These are phyloP conservation scores for Solanum bukasovii DNA, from an alignment of 257 asterid species.

Conservation along the genomic window DNA sequence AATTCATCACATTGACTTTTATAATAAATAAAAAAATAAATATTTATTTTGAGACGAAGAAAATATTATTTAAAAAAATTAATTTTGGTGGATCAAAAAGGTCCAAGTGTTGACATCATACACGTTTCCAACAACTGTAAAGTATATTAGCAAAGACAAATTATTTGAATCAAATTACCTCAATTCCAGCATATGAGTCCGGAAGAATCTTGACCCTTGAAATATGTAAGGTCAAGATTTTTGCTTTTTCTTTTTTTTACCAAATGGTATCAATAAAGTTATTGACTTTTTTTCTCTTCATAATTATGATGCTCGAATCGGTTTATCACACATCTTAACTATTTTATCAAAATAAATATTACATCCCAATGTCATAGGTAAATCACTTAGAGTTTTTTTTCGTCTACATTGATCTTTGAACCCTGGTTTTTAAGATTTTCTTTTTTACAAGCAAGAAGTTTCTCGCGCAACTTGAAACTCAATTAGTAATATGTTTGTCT, in stretches of 20 bases:
- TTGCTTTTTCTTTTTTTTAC: too few species aligned
- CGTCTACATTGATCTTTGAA: background rate
- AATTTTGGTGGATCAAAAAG: background rate
- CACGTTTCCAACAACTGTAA: background rate
- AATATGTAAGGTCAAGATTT: background rate
- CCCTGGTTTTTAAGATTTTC: too few species aligned
- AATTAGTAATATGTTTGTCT: too few species aligned
- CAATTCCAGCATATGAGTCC: background rate
- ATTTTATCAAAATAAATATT: too few species aligned
- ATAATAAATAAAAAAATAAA: background rate
- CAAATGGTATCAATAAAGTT: too few species aligned
- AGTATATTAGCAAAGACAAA: background rate
- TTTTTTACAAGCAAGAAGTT: too few species aligned
- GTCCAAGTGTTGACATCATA: background rate
- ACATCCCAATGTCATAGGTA: background rate
- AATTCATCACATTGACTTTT: background rate
- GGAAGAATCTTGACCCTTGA: background rate
- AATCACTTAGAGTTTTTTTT: background rate
- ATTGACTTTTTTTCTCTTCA: too few species aligned
- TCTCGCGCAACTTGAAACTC: too few species aligned
- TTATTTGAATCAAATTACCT: background rate
- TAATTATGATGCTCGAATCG: fast-evolving
- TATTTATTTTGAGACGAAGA: background rate
- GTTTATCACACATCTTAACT: too few species aligned
- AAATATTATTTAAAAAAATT: background rate